A percentile compares a stretch with the other conserved stretches of the same genome.
Evolutionary conservation across 352 stramenopile species (phyloP).

Genomic region (Halophytophthora polymorphica): DNA sequence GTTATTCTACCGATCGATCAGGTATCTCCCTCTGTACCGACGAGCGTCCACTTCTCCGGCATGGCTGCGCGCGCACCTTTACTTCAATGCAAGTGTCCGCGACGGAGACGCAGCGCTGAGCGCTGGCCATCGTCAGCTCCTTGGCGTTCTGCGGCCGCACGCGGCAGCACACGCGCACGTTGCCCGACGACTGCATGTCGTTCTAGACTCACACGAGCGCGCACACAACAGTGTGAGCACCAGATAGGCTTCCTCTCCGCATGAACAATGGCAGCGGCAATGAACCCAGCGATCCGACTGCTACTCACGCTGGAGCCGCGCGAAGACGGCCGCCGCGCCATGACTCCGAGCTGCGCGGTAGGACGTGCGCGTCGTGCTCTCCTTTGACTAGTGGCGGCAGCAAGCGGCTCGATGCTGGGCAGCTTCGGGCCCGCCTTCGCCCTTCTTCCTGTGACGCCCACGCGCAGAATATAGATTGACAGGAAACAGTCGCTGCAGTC

Average conservation of each 20-base stretch:
- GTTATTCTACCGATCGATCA: neutral
- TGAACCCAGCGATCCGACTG: no score
- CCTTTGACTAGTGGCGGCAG: neutral
- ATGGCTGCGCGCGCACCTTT: constrained; percentile 32
- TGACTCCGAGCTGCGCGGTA: neutral
- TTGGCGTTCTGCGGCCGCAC: constrained; percentile 81
- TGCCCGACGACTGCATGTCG: constrained; percentile 29
- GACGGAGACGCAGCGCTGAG: constrained; percentile 55
- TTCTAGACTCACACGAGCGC: constrained; percentile 19
- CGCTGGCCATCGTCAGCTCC: constrained; percentile 60
- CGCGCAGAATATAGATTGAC: no score
- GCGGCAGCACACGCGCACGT: constrained; percentile 82
- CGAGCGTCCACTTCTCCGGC: neutral
- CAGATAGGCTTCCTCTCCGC: no score
- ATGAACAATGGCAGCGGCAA: no score
- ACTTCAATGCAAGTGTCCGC: constrained; percentile 58
- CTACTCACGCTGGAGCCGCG: neutral
- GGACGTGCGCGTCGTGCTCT: neutral
- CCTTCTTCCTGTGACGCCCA: no score
- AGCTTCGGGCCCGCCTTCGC: no score
- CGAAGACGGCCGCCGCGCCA: neutral
- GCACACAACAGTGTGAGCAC: neutral
- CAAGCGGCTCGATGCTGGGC: no score
- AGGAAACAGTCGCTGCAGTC: no score
- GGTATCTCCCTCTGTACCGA: neutral